Conservation (phyloP, 2,329 filamentous ascomycete species). For the Trichoderma sp. region DNA sequence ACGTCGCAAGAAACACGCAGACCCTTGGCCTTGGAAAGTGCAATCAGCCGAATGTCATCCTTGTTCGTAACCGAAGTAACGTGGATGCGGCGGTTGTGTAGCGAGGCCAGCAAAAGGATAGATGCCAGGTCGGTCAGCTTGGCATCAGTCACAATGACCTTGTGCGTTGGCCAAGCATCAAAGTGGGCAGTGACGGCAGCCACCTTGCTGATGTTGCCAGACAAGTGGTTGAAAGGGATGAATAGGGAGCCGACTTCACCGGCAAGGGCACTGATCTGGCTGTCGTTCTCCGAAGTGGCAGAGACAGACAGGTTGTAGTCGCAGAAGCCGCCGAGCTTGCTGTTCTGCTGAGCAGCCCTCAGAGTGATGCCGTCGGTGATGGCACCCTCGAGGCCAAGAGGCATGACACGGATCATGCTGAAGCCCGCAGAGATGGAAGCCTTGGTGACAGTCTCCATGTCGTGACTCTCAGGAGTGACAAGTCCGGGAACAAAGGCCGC, state of each 20-base stretch:
- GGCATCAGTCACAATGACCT: conserved; percentile 78
- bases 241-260: conserved; percentile 76
- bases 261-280: conserved; percentile 69
- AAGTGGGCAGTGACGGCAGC: conserved; percentile 77
- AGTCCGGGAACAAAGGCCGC: conserved; percentile 77
- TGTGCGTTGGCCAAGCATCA: conserved; percentile 70
- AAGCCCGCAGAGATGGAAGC: conserved; percentile 73
- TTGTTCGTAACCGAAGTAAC: conserved; percentile 75
- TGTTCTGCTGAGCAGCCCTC: conserved; percentile 68
- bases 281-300: conserved; percentile 36
- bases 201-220: conserved; percentile 80
- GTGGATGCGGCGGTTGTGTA: conserved; percentile 75
- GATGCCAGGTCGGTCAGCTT: conserved; percentile 79
- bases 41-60: conserved; percentile 74
- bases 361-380: conserved; percentile 70
- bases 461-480: conserved; percentile 59
- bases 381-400: conserved; percentile 67
- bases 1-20: conserved; percentile 79
- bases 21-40: conserved; percentile 77
- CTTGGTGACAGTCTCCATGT: conserved; percentile 67
- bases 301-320: conserved; percentile 59
- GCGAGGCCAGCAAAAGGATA: conserved; percentile 70
- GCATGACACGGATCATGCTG: conserved; percentile 77
- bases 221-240: conserved; percentile 78
- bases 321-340: conserved; percentile 63